Base-by-base conservation (phyloP, 2,329 filamentous ascomycete genomes). In the Fusarium sp. region DNA sequence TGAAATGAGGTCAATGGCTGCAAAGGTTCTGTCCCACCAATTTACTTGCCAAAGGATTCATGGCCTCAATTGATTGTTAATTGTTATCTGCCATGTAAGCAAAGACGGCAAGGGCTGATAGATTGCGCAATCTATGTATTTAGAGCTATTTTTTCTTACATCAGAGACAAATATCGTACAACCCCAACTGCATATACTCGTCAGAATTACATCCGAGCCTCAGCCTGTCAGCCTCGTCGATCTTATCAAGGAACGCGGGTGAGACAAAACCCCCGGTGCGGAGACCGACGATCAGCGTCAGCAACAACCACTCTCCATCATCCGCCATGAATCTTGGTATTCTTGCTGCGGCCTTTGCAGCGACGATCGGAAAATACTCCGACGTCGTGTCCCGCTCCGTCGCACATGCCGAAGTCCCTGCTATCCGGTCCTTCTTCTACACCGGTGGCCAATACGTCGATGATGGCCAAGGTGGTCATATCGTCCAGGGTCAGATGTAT, bases 401-500 rank as follows among this genome's bases (percentile, higher is more conserved):
- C n/a, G 50, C 54, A 25, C 3, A 16, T 20, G n/a, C 48, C 14
- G 72, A 74, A 53, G 21, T 59, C 9, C 56, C 72, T 5, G 56
- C 71, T 49, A 43, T 65, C 20, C 69, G 72, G 7, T 62, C 69
- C 4, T 74, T 54, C 25, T 74, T 74, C 30, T 73, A 73, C 37
- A 45, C 58, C 2, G 70, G 72, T 2, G 72, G 72, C 0, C 48
- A 27, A 5, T 74, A 74, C n/a, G 72, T 69, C 12, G 51, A 72
- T 27, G 68, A 74, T 41, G 72, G 59, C 8, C 34, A 68, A 1
- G 69, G 65, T 1, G 68, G 70, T 2, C 72, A 72, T 53, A 45
- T 74, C 20, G 71, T 74, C 43, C 63, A 56, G 8, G 72, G 71
- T 27, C 72, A 74, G 30, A 74, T 74, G 72, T 74, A 74, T 20